Conservation (phyloP, 129 eudicot genomes). For the Dittrichia graveolens region DNA sequence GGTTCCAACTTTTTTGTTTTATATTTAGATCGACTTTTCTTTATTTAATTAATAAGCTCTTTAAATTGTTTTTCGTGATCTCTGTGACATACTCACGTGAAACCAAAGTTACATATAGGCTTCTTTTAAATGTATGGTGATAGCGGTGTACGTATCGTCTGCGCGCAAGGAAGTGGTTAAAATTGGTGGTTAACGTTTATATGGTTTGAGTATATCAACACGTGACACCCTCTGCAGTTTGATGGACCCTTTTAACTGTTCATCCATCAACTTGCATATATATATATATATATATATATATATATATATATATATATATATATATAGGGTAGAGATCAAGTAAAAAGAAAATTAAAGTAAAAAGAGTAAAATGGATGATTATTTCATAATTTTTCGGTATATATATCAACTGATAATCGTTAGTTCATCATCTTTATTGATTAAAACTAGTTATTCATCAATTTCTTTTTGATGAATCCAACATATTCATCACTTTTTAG, state of each 20-base stretch:
- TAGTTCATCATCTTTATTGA: too few relatives aligned
- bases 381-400: too few relatives aligned
- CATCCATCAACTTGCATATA: background rate
- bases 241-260: constrained; percentile 25
- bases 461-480: too few relatives aligned
- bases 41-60: too few relatives aligned
- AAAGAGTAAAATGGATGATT: too few relatives aligned
- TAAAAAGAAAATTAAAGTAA: too few relatives aligned
- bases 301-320: too few relatives aligned
- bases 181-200: constrained; percentile 21
- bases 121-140: constrained; percentile 29
- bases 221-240: constrained; percentile 29
- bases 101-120: constrained; percentile 15
- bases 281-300: too few relatives aligned
- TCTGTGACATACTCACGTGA: constrained; percentile 38
- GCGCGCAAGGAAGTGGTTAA: constrained; percentile 22
- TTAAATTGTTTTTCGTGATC: constrained; percentile 14
- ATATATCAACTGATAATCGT: too few relatives aligned
- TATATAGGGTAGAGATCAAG: too few relatives aligned
- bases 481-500: too few relatives aligned
- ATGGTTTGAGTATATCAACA: constrained; percentile 47
- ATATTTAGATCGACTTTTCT: constrained; percentile 7
- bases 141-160: background rate
- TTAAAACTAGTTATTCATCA: too few relatives aligned
- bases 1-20: constrained; percentile 12